Evolutionary conservation across 805 yeast genomes (phyloP).

Genomic region (Zygosaccharomyces lentus): DNA sequence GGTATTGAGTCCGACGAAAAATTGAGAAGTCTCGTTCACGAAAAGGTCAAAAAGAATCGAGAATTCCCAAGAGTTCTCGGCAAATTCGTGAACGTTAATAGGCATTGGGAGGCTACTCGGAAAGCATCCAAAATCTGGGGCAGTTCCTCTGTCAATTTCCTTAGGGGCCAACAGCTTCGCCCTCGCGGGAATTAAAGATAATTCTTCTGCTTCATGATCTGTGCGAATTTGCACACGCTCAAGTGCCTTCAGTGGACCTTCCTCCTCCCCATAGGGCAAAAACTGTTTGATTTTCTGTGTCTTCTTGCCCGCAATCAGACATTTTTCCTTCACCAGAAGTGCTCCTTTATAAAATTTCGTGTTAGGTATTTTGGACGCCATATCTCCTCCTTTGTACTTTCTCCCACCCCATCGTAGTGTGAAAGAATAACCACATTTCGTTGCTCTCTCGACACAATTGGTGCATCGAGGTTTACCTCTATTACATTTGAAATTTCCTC

Average conservation of each 20-base stretch:
- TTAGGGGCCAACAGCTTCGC: background rate
- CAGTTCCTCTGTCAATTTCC: background rate
- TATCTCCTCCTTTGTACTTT: constrained; percentile 12
- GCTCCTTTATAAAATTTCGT: constrained; percentile 4
- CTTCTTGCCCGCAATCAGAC: background rate
- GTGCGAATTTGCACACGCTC: background rate
- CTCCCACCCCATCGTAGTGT: constrained; percentile 56
- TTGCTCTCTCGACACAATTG: constrained; percentile 45
- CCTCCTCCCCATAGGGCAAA: background rate
- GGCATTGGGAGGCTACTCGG: background rate
- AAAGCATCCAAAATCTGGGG: background rate
- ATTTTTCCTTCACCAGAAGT: constrained; percentile 1
- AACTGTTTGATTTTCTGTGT: constrained; percentile 1
- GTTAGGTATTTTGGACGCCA: constrained; percentile 9
- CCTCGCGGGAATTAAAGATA: no score
- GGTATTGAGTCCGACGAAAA: constrained; percentile 63
- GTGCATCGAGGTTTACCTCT: constrained; percentile 61
- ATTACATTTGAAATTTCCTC: constrained; percentile 62
- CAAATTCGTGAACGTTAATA: background rate
- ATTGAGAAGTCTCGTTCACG: constrained; percentile 53
- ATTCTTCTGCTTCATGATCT: background rate
- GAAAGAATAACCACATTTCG: constrained; percentile 57
- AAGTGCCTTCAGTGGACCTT: background rate
- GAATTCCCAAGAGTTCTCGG: constrained; percentile 32
- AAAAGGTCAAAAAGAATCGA: constrained; percentile 60